phyloP scores from a whole-genome alignment of 305 asterid genomes.

The Solanum chacoense region DNA sequence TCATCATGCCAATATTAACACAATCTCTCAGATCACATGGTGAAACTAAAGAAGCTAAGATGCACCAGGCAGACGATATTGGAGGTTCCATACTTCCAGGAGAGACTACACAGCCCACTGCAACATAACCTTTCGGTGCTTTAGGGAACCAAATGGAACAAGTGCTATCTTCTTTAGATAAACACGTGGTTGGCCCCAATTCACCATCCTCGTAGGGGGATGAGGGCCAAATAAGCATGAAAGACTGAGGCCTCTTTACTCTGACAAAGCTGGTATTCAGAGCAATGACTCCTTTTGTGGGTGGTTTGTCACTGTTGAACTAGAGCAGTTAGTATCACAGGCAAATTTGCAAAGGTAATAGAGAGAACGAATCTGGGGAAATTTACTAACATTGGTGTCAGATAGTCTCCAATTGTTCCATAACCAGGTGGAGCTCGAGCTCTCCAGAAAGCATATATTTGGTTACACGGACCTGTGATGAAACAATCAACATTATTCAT shows the following conservation, averaged over 20 bases:
- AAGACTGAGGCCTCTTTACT: slow-evolving; percentile 82
- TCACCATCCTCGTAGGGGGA: slow-evolving; percentile 26
- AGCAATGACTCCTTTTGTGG: slow-evolving; percentile 83
- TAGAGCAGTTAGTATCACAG: neutral
- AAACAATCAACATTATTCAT: slow-evolving; percentile 1
- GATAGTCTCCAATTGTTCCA: slow-evolving; percentile 86
- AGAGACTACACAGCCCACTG: slow-evolving; percentile 94
- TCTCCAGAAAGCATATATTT: slow-evolving; percentile 81
- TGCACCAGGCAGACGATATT: slow-evolving; percentile 73
- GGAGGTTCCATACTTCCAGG: slow-evolving; percentile 64
- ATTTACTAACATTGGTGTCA: slow-evolving; percentile 79
- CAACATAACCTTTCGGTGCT: slow-evolving; percentile 89
- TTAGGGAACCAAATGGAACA: slow-evolving; percentile 96
- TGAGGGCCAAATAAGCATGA: slow-evolving; percentile 63
- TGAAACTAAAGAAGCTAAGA: slow-evolving; percentile 69
- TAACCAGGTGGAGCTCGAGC: slow-evolving; percentile 95
- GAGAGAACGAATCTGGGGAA: slow-evolving; percentile 2
- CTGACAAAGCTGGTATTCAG: slow-evolving; percentile 77
- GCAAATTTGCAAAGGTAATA: slow-evolving; percentile 5
- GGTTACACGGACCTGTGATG: slow-evolving; percentile 17
- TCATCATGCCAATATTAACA: slow-evolving; percentile 33
- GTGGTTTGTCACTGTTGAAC: slow-evolving; percentile 78
- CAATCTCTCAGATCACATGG: slow-evolving; percentile 88
- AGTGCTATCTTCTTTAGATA: slow-evolving; percentile 21
- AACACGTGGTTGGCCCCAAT: slow-evolving; percentile 15